Conservation (phyloP, 345 rosid species). For the Reutealis trisperma region DNA sequence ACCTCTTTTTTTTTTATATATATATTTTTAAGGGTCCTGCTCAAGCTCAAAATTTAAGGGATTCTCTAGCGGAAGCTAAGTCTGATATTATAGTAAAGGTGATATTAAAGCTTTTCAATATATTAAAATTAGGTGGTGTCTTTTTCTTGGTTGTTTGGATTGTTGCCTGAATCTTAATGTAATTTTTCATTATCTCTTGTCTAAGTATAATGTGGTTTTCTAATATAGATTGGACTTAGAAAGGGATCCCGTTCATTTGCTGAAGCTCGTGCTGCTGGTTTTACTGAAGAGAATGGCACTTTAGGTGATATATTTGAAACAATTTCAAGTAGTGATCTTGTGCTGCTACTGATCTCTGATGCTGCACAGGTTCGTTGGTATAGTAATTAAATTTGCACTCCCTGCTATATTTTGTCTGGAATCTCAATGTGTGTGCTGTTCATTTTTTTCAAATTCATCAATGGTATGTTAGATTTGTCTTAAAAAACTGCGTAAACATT, state of each 20-base stretch:
- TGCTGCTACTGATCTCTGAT: conserved; percentile 83
- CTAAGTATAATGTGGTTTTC: not conserved
- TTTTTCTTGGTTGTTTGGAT: not conserved
- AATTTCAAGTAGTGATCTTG: conserved; percentile 83
- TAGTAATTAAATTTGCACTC: not conserved
- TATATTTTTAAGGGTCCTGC: conserved; percentile 85
- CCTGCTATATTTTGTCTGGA: not conserved
- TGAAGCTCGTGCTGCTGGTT: conserved; percentile 90
- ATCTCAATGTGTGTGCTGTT: no score
- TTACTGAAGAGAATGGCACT: conserved; percentile 83
- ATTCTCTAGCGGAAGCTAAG: conserved; percentile 81
- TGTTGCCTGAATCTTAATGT: not conserved
- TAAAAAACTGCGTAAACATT: no score
- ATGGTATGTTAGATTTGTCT: no score
- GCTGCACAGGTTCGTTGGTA: conserved; percentile 71
- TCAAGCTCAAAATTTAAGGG: conserved; percentile 92
- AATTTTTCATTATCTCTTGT: not conserved
- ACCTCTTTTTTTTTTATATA: not conserved
- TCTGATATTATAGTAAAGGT: conserved; percentile 87
- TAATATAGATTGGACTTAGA: conserved; percentile 73
- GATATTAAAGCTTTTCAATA: not conserved
- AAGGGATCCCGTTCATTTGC: conserved; percentile 83
- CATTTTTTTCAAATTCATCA: no score
- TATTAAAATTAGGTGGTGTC: not conserved
- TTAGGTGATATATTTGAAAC: conserved; percentile 92